phyloP scores from a whole-genome alignment of 257 asterid species.

The Rauvolfia tetraphylla region DNA sequence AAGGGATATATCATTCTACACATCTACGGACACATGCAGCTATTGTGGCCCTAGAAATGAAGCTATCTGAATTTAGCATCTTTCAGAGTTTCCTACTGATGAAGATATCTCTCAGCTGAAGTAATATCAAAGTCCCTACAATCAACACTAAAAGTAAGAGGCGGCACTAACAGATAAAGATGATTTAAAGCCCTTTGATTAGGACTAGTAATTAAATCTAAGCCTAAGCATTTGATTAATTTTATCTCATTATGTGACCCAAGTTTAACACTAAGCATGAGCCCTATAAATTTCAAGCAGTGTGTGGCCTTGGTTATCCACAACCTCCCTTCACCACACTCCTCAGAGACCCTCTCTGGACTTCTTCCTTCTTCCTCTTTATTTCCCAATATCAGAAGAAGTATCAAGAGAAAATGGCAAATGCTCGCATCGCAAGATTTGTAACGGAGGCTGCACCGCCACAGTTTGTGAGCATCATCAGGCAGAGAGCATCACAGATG shows the following conservation, averaged over 20 bases:
- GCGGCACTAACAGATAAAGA: conserved; percentile 42
- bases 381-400: not conserved
- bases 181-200: conserved; percentile 15
- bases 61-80: conserved; percentile 1
- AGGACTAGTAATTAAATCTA: not conserved
- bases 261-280: not conserved
- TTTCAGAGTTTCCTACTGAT: not conserved
- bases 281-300: conserved; percentile 1
- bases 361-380: no score
- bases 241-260: not conserved
- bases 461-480: conserved; percentile 43
- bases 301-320: not conserved
- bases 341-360: not conserved
- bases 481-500: conserved; percentile 49
- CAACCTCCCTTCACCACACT: conserved; percentile 7
- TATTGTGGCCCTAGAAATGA: conserved; percentile 1
- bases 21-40: conserved; percentile 8
- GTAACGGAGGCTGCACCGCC: conserved; percentile 60
- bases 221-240: not conserved
- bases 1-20: not conserved
- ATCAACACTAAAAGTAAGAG: conserved; percentile 32
- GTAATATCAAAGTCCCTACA: not conserved
- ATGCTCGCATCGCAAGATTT: conserved; percentile 47
- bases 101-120: not conserved
- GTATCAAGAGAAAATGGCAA: conserved; percentile 37